Conservation (phyloP, 805 yeast genomes). For the Lipomyces lipofer region DNA sequence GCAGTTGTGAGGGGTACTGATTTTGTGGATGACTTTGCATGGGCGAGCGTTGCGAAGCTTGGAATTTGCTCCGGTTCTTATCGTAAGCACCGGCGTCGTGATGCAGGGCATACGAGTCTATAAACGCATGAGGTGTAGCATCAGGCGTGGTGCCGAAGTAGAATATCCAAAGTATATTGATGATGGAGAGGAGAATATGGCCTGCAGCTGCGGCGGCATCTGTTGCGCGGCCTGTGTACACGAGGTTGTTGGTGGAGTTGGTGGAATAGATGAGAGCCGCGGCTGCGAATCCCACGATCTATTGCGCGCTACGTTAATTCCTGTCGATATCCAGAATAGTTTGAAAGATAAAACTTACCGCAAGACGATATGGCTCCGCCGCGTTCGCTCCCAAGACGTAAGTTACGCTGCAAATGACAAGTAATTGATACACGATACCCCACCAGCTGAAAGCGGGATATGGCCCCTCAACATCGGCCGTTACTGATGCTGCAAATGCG, state of each 20-base stretch:
- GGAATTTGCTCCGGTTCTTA: neutral
- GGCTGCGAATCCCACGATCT: constrained; percentile 57
- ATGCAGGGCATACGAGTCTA: constrained; percentile 64
- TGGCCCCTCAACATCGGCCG: constrained; percentile 45
- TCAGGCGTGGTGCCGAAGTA: constrained; percentile 90
- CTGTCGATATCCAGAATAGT: neutral
- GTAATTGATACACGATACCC: constrained; percentile 81
- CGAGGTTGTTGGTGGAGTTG: constrained; percentile 75
- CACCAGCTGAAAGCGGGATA: constrained; percentile 95
- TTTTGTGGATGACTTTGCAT: neutral
- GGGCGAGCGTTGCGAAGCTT: neutral
- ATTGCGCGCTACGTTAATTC: too few species aligned
- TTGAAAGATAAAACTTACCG: constrained; percentile 36
- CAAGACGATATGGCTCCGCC: constrained; percentile 63
- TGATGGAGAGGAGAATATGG: constrained; percentile 74
- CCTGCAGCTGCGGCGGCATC: constrained; percentile 92
- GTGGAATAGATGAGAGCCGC: constrained; percentile 82
- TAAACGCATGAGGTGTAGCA: constrained; percentile 79
- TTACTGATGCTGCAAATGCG: constrained; percentile 83
- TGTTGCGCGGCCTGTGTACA: constrained; percentile 65
- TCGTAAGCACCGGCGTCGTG: neutral
- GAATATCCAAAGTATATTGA: constrained; percentile 76
- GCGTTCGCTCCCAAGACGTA: constrained; percentile 59
- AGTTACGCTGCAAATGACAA: constrained; percentile 55
- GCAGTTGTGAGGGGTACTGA: neutral